These are phyloP conservation scores for Pseudomonodictys pantanalensis DNA, from an alignment of 495 filamentous ascomycete genomes.

Conservation along the genomic window DNA sequence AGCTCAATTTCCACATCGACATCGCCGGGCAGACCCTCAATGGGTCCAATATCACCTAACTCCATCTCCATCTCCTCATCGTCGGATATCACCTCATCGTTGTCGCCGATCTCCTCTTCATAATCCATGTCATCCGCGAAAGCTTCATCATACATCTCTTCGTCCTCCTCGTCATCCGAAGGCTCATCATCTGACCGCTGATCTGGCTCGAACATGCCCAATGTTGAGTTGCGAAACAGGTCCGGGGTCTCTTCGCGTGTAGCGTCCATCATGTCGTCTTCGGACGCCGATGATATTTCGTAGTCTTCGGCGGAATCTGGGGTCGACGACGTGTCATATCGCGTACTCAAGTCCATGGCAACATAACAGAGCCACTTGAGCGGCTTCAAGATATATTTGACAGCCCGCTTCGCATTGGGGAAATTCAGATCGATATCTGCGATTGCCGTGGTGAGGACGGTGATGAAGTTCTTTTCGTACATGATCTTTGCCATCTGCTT, in stretches of 20 bases:
- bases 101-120: constrained; percentile 67
- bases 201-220: constrained; percentile 89
- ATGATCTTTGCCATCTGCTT: constrained; percentile 86
- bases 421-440: constrained; percentile 96
- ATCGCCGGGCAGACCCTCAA: constrained; percentile 82
- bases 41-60: constrained; percentile 66
- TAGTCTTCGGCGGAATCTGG: constrained; percentile 69
- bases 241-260: constrained; percentile 94
- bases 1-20: constrained; percentile 82
- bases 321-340: constrained; percentile 64
- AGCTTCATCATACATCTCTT: constrained; percentile 47
- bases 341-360: constrained; percentile 78
- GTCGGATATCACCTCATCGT: constrained; percentile 81
- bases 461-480: constrained; percentile 96
- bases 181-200: constrained; percentile 64
- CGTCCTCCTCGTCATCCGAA: constrained; percentile 60
- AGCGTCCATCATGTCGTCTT: constrained; percentile 76
- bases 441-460: constrained; percentile 82
- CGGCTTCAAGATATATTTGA: constrained; percentile 93
- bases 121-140: constrained; percentile 91
- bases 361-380: constrained; percentile 82
- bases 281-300: constrained; percentile 85
- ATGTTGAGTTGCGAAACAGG: constrained; percentile 90
- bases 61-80: constrained; percentile 73
- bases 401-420: constrained; percentile 83